Evolutionary conservation across 306 rosid genomes (phyloP).

Genomic region (Canavalia ensiformis): DNA sequence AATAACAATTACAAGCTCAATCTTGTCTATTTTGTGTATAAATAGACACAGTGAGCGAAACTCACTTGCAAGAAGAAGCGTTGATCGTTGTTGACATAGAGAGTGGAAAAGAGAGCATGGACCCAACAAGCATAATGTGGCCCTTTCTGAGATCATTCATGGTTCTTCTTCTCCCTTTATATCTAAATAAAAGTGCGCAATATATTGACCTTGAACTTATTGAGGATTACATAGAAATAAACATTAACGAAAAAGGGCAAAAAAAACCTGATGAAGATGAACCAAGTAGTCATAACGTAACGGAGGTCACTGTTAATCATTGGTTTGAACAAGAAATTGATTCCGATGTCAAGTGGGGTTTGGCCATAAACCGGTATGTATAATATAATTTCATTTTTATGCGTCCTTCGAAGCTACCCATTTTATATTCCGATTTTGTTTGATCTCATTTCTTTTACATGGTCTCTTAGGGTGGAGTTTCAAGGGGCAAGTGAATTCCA

Average conservation of each 20-base stretch:
- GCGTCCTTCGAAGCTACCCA: not conserved
- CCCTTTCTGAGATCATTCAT: not conserved
- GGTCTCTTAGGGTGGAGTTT: not conserved
- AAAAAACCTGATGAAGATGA: not conserved
- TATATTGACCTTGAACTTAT: not conserved
- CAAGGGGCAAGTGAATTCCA: not conserved
- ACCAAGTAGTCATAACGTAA: too few species aligned
- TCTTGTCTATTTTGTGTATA: not conserved
- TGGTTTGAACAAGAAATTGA: constrained; percentile 3
- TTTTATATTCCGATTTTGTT: not conserved
- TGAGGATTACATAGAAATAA: not conserved
- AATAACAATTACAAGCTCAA: too few species aligned
- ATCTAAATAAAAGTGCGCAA: not conserved
- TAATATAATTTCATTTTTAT: too few species aligned
- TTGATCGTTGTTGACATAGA: not conserved
- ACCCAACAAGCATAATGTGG: not conserved
- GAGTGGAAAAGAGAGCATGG: not conserved
- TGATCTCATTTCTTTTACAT: not conserved
- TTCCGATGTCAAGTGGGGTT: not conserved
- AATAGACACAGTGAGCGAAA: not conserved
- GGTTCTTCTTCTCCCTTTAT: not conserved
- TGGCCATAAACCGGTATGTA: not conserved
- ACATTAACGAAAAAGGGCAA: not conserved
- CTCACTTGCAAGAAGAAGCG: not conserved
- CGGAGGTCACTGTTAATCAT: not conserved